Evolutionary conservation across 768 basidiomycete genomes (phyloP).

Genomic region (Tylopilus balloui): DNA sequence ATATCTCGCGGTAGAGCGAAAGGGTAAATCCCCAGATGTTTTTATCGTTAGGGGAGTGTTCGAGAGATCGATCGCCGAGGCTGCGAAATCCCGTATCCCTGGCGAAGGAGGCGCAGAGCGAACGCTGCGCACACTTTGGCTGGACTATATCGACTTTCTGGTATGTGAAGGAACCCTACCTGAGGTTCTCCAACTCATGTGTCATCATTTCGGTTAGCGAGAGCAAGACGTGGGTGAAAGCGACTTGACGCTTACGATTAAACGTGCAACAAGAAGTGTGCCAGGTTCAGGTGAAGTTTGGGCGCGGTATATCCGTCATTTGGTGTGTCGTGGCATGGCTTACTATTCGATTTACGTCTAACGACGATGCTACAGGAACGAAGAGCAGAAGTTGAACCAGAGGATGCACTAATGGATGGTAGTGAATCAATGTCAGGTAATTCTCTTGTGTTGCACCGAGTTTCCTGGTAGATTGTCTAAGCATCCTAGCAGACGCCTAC

Average conservation of each 20-base stretch:
- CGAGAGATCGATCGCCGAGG: slow-evolving; percentile 74
- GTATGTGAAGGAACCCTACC: slow-evolving; percentile 37
- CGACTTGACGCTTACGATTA: slow-evolving; percentile 40
- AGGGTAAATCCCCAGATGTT: slow-evolving; percentile 53
- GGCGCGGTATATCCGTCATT: slow-evolving; percentile 69
- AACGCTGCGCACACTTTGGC: slow-evolving; percentile 64
- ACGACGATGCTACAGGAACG: slow-evolving; percentile 19
- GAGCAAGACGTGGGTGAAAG: slow-evolving; percentile 42
- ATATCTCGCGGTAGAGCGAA: slow-evolving; percentile 61
- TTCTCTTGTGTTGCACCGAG: not conserved
- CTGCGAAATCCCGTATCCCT: slow-evolving; percentile 52
- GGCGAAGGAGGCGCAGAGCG: slow-evolving; percentile 56
- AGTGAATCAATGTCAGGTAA: slow-evolving; percentile 28
- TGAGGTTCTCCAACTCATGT: not conserved
- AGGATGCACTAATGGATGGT: slow-evolving; percentile 18
- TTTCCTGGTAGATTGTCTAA: slow-evolving; percentile 6
- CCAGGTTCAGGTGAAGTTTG: slow-evolving; percentile 75
- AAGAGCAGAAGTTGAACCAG: slow-evolving; percentile 4
- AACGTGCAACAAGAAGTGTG: slow-evolving; percentile 64
- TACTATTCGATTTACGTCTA: not conserved
- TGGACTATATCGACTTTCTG: slow-evolving; percentile 63
- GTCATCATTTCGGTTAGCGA: not conserved
- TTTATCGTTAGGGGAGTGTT: slow-evolving; percentile 55
- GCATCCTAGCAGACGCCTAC: slow-evolving; percentile 45
- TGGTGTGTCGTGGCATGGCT: slow-evolving; percentile 41